Percentiles rank a stretch among this genome's conserved stretches.
Evolutionary conservation across 2,329 filamentous ascomycete species (phyloP).

Genomic region (Akanthomyces muscarius): DNA sequence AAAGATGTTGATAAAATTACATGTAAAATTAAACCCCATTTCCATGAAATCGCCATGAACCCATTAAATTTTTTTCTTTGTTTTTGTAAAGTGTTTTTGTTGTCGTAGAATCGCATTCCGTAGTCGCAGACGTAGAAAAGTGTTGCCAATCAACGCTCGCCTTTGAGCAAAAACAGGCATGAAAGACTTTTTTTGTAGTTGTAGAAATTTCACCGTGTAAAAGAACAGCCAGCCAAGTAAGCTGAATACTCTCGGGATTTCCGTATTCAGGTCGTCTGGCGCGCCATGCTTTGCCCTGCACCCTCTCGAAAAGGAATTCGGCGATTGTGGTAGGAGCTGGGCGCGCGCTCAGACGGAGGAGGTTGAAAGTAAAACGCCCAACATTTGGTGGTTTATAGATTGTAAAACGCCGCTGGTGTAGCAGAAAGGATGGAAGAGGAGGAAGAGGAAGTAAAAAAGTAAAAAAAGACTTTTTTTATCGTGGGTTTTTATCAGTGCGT

Average conservation of each 20-base stretch:
- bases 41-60: not conserved
- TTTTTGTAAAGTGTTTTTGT: not conserved
- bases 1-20: conserved; percentile 3
- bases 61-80: not conserved
- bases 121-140: not conserved
- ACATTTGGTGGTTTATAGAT: not conserved
- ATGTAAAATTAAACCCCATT: conserved; percentile 1
- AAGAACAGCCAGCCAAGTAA: not conserved
- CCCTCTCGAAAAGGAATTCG: not conserved
- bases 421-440: no score
- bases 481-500: not conserved
- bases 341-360: not conserved
- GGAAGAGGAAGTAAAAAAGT: not conserved
- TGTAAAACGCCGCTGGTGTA: not conserved
- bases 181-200: not conserved
- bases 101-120: not conserved
- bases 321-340: not conserved
- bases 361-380: conserved; percentile 1
- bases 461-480: conserved; percentile 2
- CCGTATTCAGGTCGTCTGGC: not conserved
- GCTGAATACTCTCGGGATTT: not conserved
- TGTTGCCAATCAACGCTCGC: not conserved
- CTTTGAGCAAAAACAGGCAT: not conserved
- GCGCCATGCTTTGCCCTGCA: not conserved
- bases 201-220: not conserved